These are phyloP conservation scores for Quambalaria eucalypti DNA, from an alignment of 1,284 basidiomycete species.

Conservation along the genomic window DNA sequence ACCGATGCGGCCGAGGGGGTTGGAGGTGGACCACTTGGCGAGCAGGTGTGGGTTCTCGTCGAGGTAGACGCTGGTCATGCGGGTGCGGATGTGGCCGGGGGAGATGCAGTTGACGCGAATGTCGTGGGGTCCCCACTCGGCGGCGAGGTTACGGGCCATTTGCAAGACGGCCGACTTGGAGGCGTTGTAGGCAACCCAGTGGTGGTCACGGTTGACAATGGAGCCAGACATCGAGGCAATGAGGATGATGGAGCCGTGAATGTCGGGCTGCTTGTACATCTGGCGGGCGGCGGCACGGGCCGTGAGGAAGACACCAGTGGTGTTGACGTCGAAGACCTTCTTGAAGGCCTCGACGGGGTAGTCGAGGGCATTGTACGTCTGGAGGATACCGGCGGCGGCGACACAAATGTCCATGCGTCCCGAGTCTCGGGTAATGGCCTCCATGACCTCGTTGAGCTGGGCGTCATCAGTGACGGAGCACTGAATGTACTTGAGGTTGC, in stretches of 20 bases:
- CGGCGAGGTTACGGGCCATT: conserved; percentile 73
- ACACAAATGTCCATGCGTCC: conserved; percentile 64
- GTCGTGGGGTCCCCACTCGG: conserved; percentile 62
- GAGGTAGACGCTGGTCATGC: conserved; percentile 69
- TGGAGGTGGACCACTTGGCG: conserved; percentile 64
- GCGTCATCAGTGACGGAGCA: conserved; percentile 55
- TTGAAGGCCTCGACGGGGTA: conserved; percentile 64
- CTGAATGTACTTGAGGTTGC: conserved; percentile 50
- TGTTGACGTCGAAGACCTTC: conserved; percentile 59
- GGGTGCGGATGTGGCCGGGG: conserved; percentile 49
- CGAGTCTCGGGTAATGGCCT: conserved; percentile 41
- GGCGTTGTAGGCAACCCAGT: conserved; percentile 71
- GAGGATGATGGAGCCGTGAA: conserved; percentile 68
- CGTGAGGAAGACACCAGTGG: conserved; percentile 65
- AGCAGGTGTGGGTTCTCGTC: conserved; percentile 62
- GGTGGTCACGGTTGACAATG: conserved; percentile 63
- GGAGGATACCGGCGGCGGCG: conserved; percentile 68
- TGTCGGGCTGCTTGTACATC: conserved; percentile 60
- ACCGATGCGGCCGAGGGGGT: conserved; percentile 67
- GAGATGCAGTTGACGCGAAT: conserved; percentile 52
- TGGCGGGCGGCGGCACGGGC: conserved; percentile 69
- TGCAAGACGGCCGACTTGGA: conserved; percentile 74
- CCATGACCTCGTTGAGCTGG: conserved; percentile 43
- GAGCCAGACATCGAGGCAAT: conserved; percentile 79
- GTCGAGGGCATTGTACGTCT: conserved; percentile 58